Evolutionary conservation across 192 early-diverging fungal genomes (phyloP), one percentile per base, ranked within the genome.

Genomic region (Rhizophagus clarus): DNA sequence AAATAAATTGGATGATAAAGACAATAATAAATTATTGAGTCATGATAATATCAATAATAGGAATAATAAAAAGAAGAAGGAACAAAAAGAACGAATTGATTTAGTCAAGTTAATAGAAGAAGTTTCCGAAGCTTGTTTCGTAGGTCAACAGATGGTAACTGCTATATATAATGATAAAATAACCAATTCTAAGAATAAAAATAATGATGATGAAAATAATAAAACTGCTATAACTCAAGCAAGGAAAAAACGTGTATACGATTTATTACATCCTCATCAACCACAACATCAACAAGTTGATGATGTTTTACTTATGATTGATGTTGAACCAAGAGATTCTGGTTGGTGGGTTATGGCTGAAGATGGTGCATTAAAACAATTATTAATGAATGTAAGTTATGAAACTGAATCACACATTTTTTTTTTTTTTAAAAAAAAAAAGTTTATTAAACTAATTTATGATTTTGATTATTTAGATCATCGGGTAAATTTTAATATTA

Each of bases 321-420:
- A 79, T 47, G 24, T 72, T 26, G 77, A 83, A 72, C 45, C 32
- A 24, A 12, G 80, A 73, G 28, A 76, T 49, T 10, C 63, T 63
- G 10, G 28, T 79, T 80, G 81, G 49, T 42, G 76, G 71, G 29
- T 80, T 72, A 60, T 80, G 76, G 42, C 82, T 80, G 72, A 82
- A 78, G 47, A 82, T 82, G 83, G 82, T 61, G 62, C 68, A 47
- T 12, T 88, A 56, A 67, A 85, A 72, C 79, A 84, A 84, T 75
- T 83, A 47, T 10, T 87, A 67, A 24, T 85, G 72, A 81, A 87
- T 79, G 72, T 79, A 72, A 31, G 37, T 82, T 10, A 80, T 75
- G 9, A 77, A 81, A 22, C 81, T 73, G 5, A 14, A 81, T 47
- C 26, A 66, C 60, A n/a, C 72, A 69, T 28, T 72, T 74, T 29